phyloP scores from a whole-genome alignment of 768 basidiomycete species.

The Auricularia sp. region DNA sequence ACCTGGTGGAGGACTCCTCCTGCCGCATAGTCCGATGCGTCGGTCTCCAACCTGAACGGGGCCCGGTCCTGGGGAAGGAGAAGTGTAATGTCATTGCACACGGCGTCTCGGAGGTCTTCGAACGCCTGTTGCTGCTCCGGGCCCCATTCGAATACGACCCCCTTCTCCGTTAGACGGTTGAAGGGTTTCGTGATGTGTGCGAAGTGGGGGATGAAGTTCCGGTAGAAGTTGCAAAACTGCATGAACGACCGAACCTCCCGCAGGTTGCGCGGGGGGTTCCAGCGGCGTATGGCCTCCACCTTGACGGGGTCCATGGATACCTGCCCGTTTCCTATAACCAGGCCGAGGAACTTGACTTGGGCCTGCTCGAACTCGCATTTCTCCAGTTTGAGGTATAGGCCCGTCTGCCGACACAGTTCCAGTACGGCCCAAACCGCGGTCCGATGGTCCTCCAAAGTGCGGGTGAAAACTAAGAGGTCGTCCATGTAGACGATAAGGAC shows the following conservation, averaged over 20 bases:
- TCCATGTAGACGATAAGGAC: slow-evolving; percentile 4
- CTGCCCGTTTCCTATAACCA: slow-evolving; percentile 23
- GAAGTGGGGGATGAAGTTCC: slow-evolving; percentile 22
- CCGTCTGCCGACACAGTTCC: slow-evolving; percentile 10
- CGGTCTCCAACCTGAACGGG: neutral
- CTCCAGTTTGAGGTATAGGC: slow-evolving; percentile 25
- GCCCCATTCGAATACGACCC: neutral
- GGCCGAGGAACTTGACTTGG: slow-evolving; percentile 33
- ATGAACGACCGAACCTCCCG: slow-evolving; percentile 21
- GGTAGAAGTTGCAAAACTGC: slow-evolving; percentile 24
- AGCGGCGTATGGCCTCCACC: slow-evolving; percentile 26
- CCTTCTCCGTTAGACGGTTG: neutral
- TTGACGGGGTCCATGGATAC: slow-evolving; percentile 33
- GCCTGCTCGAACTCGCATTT: slow-evolving; percentile 31
- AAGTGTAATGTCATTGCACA: too few relatives aligned
- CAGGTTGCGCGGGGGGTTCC: slow-evolving; percentile 27
- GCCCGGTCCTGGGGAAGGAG: neutral
- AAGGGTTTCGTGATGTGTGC: slow-evolving; percentile 12
- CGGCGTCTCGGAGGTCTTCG: neutral
- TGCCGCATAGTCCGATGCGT: neutral
- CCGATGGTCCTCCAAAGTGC: slow-evolving; percentile 4
- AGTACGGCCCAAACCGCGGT: slow-evolving; percentile 3
- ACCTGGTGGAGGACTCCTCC: neutral
- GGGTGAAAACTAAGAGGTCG: slow-evolving; percentile 3
- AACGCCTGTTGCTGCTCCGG: neutral